Base-by-base conservation (phyloP, 495 filamentous ascomycete genomes). In the Parathielavia hyrcaniae region DNA sequence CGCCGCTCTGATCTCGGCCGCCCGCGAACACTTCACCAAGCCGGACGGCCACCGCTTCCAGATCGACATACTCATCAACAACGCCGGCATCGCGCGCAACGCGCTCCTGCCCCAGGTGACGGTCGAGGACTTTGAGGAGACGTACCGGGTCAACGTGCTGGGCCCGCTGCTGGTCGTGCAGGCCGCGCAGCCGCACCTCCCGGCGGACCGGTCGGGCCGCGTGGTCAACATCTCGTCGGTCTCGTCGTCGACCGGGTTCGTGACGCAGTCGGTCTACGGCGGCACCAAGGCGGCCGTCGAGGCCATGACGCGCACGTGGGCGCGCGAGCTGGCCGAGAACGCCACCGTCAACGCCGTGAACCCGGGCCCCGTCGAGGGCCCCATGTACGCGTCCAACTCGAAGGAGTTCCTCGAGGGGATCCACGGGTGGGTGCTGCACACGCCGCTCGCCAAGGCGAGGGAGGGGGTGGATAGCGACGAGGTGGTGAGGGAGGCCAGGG, bases 231-330 rank as follows among this genome's bases (percentile, higher is more conserved):
- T 95, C 61, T 88, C 83, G 14, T 84, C 79, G 57, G 84, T 95
- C 9, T 80, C 84, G 6, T 80, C 86, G 1, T 79, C 78, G 5
- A 69, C 85, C 12, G 90, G 91, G 0, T 89, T 89, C 71, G 66
- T 75, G 3, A 80, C 77, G 7, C 88, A 93, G 70, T 80, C 80
- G 8, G 82, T 95, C 35, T 97, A 96, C 67, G 89, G 87, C 40
- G 90, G 90, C 4, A 92, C 86, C 61, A 97, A 97, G 71, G 90
- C 87, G 0, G 91, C 91, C 0, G 64, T 96, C 35, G 91, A 97
- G 61, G 81, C 86, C n/a, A 93, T 96, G 90, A 95, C 90, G 12
- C 78, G 91, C 10, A 90, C 88, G 2, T 97, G 91, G 91, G 76
- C 84, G 0, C 79, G 88, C 19, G 91, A 97, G 72, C 74, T 97